Base-by-base conservation (phyloP, 2,329 filamentous ascomycete species). In the Grosmannia clavigera region DNA sequence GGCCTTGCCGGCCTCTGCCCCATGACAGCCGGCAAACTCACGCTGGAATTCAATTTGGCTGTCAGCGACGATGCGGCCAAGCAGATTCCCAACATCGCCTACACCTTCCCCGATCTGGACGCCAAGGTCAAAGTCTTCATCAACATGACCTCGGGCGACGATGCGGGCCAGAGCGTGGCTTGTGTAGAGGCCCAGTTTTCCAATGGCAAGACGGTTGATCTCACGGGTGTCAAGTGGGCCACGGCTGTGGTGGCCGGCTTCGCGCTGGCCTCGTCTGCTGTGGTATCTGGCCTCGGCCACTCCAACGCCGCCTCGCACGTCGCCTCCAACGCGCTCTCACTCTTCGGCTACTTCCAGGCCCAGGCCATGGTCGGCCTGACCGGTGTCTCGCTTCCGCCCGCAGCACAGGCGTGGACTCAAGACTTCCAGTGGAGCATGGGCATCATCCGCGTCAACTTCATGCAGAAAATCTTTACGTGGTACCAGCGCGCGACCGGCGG, bases 351-450 rank as follows among this genome's bases (percentile, higher is more conserved):
- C 75, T 92, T 95, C 80, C 90, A 95, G 72, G 85, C 87, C 10
- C 89, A 92, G 70, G 89, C 90, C 35, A 87, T 94, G 72, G 79
- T 92, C 66, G 90, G 90, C 61, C 84, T 94, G 76, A 86, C 84
- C 52, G 79, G 86, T 38, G 85, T 94, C 19, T 77, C 80, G 43
- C 79, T 92, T 57, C 90, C 90, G 3, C 90, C 90, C 0, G 88
- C 92, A 61, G 90, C 92, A 58, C 80, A 87, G 67, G 82, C 89
- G 0, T 95, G 90, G 90, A 94, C 89, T 0, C 90, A 94, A 74
- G 91, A 94, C 72, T 94, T 95, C 77, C 86, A 91, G 71, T 95
- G 90, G 90, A 90, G 84, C 68, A 91, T 95, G 88, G 90, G 90
- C 67, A 89, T 95, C 66, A 92, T 95, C 70, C 82, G 83, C 58